Base-by-base conservation (phyloP, 208 protist genomes). In the Strigomonas culicis region DNA sequence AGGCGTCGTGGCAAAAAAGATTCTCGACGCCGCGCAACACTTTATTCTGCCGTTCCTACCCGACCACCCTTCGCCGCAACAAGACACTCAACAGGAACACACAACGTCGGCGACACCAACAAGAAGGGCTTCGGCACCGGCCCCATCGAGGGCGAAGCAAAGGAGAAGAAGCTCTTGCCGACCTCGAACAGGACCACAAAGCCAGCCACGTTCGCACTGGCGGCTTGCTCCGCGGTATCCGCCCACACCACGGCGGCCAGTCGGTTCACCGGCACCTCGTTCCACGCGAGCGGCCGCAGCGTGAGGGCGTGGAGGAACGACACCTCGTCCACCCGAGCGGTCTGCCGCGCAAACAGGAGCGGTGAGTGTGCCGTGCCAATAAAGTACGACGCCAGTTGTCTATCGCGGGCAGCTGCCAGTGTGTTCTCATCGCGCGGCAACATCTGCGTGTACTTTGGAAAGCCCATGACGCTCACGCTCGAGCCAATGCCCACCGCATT, bases 161-260 rank as follows among this genome's bases (percentile, higher is more conserved):
- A 90, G 15, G 86, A 87, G 56, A 92, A 77, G 56, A 82, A 86
- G 15, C 74, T 63, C 56, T 84, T 86, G 8, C 86, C 86, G 1
- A 92, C 75, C 66, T 95, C 90, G 19, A 92, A 67, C 17, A 93
- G 46, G 17, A 90, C 79, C 32, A 95, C 71, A 72, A 82, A 89
- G 31, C 90, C 90, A 11, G 84, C 86, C 22, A 88, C 71, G 59
- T 92, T 93, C 19, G 84, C 82, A 50, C 91, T 74, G 7, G 43
- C 73, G 0, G 79, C 76, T 17, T 72, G 68, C 19, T 88, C 84
- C 19, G 75, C 15, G n/a, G 68, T 82, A 74, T 92, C 82, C 0
- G 82, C 73, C 77, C 78, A 86, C 7, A 82, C 77, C 21, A 95
- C 84, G 0, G 86, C 76, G 24, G 74, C 83, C 11, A 95, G 46